Conservation (phyloP, 192 early-diverging fungal genomes). For the Geranomyces michiganensis region DNA sequence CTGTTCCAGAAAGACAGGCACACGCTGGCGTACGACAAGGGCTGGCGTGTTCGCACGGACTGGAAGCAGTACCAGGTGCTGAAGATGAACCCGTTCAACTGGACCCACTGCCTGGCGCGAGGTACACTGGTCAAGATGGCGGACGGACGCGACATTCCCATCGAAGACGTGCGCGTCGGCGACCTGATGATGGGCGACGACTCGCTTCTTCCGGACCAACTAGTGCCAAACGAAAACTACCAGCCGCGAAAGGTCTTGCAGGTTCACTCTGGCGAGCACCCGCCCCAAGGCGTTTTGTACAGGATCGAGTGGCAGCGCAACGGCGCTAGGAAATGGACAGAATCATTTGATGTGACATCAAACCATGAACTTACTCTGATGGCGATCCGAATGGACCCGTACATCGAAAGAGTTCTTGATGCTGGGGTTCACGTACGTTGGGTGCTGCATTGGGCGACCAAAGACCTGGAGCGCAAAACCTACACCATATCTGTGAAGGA, state of each 20-base stretch:
- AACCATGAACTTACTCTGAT: not conserved
- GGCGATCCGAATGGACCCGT: not conserved
- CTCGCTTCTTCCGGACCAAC: constrained; percentile 11
- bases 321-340: not conserved
- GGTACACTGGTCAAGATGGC: constrained; percentile 28
- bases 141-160: constrained; percentile 38
- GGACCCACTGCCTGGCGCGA: constrained; percentile 65
- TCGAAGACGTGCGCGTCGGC: constrained; percentile 42
- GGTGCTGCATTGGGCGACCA: not conserved
- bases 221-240: constrained; percentile 19
- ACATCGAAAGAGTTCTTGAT: not conserved
- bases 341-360: not conserved
- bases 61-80: constrained; percentile 98
- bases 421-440: not conserved
- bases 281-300: not conserved
- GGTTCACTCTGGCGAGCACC: constrained; percentile 21
- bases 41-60: constrained; percentile 95
- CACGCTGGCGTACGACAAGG: constrained; percentile 98
- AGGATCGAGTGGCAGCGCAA: not conserved
- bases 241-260: constrained; percentile 32
- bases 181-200: constrained; percentile 53
- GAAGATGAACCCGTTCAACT: constrained; percentile 95
- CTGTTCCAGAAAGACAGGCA: constrained; percentile 99
- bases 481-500: not conserved
- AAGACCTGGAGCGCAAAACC: not conserved